phyloP scores from a whole-genome alignment of 1,139 yeast species.

The Nakaseomyces nivariensis region DNA sequence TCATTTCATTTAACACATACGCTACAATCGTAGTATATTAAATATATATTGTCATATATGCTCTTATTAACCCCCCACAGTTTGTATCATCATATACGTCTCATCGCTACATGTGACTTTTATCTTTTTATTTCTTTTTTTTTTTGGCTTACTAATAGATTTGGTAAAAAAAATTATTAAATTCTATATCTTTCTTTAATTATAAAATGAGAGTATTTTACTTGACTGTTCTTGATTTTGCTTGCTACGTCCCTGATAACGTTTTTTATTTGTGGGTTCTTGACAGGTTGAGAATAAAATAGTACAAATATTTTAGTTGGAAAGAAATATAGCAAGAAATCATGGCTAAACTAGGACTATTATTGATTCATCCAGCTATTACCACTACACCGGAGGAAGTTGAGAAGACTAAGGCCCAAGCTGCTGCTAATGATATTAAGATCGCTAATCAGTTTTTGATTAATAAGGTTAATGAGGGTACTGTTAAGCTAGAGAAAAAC shows the following conservation, averaged over 20 bases:
- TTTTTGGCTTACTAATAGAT: not conserved
- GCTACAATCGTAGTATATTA: too few relatives aligned
- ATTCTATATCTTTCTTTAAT: too few relatives aligned
- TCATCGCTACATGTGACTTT: not conserved
- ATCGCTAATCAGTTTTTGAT: slow-evolving; percentile 36
- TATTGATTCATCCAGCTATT: slow-evolving; percentile 63
- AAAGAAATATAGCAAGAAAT: not conserved
- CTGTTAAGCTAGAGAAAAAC: slow-evolving; percentile 38
- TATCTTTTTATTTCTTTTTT: not conserved
- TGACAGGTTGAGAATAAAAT: too few relatives aligned
- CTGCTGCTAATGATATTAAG: slow-evolving; percentile 18
- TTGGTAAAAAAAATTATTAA: not conserved
- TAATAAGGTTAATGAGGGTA: slow-evolving; percentile 55
- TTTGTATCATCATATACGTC: not conserved
- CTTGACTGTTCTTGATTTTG: too few relatives aligned
- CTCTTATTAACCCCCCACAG: too few relatives aligned
- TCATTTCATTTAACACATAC: too few relatives aligned
- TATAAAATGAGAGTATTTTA: too few relatives aligned
- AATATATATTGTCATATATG: too few relatives aligned
- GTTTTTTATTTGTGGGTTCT: too few relatives aligned
- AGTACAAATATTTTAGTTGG: too few relatives aligned
- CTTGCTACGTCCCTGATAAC: too few relatives aligned
- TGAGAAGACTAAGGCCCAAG: slow-evolving; percentile 31
- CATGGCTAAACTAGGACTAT: slow-evolving; percentile 31
- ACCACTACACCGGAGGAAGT: slow-evolving; percentile 51